These are phyloP conservation scores for Emericellopsis cladophorae DNA, from an alignment of 2,329 filamentous ascomycete genomes.

Conservation along the genomic window DNA sequence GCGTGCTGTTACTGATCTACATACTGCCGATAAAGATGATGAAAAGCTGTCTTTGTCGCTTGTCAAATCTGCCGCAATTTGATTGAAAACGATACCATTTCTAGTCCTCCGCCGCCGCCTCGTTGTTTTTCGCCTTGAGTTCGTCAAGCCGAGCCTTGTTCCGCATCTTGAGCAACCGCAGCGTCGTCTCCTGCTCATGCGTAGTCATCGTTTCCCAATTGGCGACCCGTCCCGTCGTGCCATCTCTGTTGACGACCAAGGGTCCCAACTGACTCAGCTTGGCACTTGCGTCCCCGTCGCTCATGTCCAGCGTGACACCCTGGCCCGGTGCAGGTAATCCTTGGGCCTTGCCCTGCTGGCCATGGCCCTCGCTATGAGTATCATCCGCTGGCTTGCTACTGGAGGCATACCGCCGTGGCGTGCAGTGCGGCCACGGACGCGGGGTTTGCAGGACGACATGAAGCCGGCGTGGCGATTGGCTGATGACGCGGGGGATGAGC, in stretches of 20 bases:
- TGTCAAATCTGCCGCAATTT: background rate
- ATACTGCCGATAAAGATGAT: too few species aligned
- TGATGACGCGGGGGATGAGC: background rate
- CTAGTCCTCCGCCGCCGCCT: background rate
- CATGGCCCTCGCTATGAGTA: background rate
- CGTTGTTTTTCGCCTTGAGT: slow-evolving; percentile 19
- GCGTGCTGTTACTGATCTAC: background rate
- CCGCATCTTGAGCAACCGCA: slow-evolving; percentile 54
- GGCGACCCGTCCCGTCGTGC: slow-evolving; percentile 54
- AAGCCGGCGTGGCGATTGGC: background rate
- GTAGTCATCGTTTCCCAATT: slow-evolving; percentile 66
- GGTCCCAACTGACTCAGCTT: slow-evolving; percentile 59
- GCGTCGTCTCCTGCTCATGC: slow-evolving; percentile 52
- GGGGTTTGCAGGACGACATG: background rate
- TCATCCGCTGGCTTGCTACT: too few species aligned
- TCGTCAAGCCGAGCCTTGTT: slow-evolving; percentile 50
- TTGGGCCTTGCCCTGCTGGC: background rate
- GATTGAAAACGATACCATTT: background rate
- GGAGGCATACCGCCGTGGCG: too few species aligned
- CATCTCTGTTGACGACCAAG: slow-evolving; percentile 62
- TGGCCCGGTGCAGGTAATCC: slow-evolving; percentile 2
- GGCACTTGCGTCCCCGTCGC: slow-evolving; percentile 21
- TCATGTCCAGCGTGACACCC: slow-evolving; percentile 14
- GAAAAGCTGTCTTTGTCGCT: background rate
- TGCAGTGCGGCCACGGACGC: background rate